phyloP scores from a whole-genome alignment of 768 basidiomycete genomes.

The Mrakia frigida region DNA sequence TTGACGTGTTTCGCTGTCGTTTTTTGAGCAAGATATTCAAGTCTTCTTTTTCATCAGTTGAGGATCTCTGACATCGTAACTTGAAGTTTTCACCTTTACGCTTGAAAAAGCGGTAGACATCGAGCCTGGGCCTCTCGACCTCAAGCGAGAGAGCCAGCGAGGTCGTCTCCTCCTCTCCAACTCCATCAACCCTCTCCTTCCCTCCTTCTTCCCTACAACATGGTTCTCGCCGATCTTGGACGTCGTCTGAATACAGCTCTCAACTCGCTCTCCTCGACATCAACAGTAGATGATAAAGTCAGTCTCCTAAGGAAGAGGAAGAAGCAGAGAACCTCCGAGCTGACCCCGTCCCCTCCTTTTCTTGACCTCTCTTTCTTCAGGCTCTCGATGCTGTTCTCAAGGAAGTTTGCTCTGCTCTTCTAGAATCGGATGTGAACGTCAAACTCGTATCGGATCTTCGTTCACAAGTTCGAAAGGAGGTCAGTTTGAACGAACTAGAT shows the following conservation, averaged over 20 bases:
- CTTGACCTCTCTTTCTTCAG: conserved; percentile 50
- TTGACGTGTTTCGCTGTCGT: not conserved
- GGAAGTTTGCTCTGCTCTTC: conserved; percentile 85
- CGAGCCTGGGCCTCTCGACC: not conserved
- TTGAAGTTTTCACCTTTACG: no score
- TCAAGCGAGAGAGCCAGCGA: not conserved
- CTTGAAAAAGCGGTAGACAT: no score
- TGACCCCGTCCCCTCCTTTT: not conserved
- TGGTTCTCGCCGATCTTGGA: conserved; percentile 96
- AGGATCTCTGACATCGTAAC: not conserved
- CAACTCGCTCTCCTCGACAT: conserved; percentile 75
- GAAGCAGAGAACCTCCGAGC: not conserved
- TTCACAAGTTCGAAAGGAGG: conserved; percentile 83
- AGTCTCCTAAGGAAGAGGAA: conserved; percentile 34
- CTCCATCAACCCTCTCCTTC: not conserved
- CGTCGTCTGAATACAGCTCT: conserved; percentile 89
- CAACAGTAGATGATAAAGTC: conserved; percentile 89
- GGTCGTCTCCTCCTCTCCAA: not conserved
- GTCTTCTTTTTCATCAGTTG: not conserved
- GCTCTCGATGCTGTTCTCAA: conserved; percentile 90
- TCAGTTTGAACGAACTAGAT: conserved; percentile 45
- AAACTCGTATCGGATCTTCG: conserved; percentile 83
- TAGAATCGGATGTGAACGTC: conserved; percentile 97
- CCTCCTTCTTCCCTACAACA: conserved; percentile 43
- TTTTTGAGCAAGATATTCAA: not conserved